Base-by-base conservation (phyloP, 2,329 filamentous ascomycete species). In the Cytospora paraplurivora region DNA sequence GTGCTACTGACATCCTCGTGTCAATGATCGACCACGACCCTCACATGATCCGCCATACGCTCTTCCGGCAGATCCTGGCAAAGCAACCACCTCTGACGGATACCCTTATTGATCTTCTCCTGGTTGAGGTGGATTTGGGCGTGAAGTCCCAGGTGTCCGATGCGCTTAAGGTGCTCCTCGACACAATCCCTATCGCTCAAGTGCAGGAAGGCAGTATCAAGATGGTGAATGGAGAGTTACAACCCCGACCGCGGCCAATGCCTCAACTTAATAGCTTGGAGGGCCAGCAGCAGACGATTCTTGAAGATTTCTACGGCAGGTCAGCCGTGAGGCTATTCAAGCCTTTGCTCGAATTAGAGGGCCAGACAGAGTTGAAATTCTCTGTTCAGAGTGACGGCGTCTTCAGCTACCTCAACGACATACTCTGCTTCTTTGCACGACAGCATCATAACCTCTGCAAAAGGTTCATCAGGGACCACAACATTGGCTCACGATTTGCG, bases 71-170 rank as follows among this genome's bases (percentile, higher is more conserved):
- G 68, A 89, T 97, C 67, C 89, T 90, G 68, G 93, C 97, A 68
- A 93, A 93, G 73, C 88, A 91, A 69, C 87, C 88, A 2, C 92
- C 92, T 5, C 78, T 99, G 60, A 97, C 93, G 1, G 95, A 98
- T 73, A 96, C 92, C 0, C 79, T 99, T 49, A 96, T 98, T 64
- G 94, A 97, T 70, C 82, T 99, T 50, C 84, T 99, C 1, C 83
- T 98, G 54, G 88, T 95, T 1, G 95, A 99, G 77, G 89, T 91
- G 19, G 95, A 99, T 72, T 81, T 98, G 17, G 95, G 95, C 0
- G 93, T 98, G 67, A 97, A 97, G 77, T 93, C 92, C 34, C 95
- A 98, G 75, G 89, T 98, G 71, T 93, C 93, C 3, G 95, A 99
- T 78, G 92, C 94, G 8, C 89, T 99, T 73, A 97, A 97, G 77